A percentile compares a stretch with the other conserved stretches of the same genome.
phyloP scores from a whole-genome alignment of 2,329 filamentous ascomycete genomes.

The Chaetomiaceae sp. region DNA sequence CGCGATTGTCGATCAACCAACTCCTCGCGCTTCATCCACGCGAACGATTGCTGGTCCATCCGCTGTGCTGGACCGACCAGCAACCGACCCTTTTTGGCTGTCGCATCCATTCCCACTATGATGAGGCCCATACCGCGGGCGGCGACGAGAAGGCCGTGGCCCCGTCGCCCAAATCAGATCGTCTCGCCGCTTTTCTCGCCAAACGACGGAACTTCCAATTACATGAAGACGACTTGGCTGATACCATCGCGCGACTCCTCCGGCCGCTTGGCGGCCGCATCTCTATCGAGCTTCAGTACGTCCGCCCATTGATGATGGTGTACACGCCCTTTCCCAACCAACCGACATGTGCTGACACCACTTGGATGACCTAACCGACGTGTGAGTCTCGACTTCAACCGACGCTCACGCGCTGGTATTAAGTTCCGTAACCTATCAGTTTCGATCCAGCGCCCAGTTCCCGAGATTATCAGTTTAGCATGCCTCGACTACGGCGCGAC shows the following conservation, averaged over 20 bases:
- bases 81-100: background rate
- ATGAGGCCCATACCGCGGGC: background rate
- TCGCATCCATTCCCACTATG: background rate
- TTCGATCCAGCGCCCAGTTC: too few species aligned
- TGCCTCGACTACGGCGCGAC: background rate
- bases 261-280: too few species aligned
- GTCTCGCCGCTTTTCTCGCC: too few species aligned
- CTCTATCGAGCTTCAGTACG: too few species aligned
- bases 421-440: background rate
- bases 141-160: background rate
- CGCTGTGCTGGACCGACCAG: background rate
- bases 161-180: background rate
- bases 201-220: too few species aligned
- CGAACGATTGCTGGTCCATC: slow-evolving; percentile 2
- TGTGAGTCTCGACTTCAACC: background rate
- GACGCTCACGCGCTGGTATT: background rate
- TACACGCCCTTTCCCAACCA: background rate
- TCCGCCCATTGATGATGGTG: background rate
- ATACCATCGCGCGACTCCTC: too few species aligned
- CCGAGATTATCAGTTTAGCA: background rate
- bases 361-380: background rate
- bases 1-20: background rate
- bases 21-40: background rate
- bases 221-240: too few species aligned
- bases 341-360: background rate